Conservation (phyloP, 2,329 filamentous ascomycete genomes). For the Aureobasidium subglaciale region DNA sequence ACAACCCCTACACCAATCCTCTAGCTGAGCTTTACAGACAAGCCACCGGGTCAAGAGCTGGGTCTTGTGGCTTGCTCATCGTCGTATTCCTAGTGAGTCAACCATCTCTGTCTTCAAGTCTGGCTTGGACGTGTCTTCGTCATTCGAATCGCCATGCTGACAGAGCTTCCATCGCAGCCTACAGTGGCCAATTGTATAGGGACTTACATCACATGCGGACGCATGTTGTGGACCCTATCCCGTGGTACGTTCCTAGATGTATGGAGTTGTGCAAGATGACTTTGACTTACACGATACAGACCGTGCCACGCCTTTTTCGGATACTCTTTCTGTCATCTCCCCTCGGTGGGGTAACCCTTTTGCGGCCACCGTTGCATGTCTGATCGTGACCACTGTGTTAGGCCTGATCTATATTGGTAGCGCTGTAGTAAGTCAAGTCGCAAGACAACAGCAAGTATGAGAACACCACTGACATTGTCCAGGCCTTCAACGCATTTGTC, state of each 20-base stretch:
- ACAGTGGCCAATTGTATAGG: slow-evolving; percentile 48
- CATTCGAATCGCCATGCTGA: neutral
- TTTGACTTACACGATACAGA: slow-evolving; percentile 25
- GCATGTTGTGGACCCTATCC: slow-evolving; percentile 56
- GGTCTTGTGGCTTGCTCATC: slow-evolving; percentile 39
- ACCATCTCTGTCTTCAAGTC: neutral
- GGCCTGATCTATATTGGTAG: slow-evolving; percentile 61
- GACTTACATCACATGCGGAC: slow-evolving; percentile 54
- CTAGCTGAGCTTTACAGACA: slow-evolving; percentile 59
- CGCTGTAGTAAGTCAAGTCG: slow-evolving; percentile 33
- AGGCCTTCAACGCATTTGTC: slow-evolving; percentile 60
- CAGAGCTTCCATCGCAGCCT: slow-evolving; percentile 23
- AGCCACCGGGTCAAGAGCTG: slow-evolving; percentile 35
- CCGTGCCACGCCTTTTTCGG: slow-evolving; percentile 47
- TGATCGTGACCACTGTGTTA: slow-evolving; percentile 47
- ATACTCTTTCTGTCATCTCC: slow-evolving; percentile 43
- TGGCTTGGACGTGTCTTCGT: neutral
- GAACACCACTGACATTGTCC: neutral
- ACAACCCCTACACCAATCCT: slow-evolving; percentile 42
- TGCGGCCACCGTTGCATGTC: slow-evolving; percentile 48
- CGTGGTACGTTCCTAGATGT: slow-evolving; percentile 29
- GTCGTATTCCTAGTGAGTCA: slow-evolving; percentile 35
- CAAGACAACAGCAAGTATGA: neutral
- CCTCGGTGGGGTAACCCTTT: slow-evolving; percentile 44
- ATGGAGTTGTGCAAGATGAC: too few species aligned